A percentile compares a stretch with the other conserved stretches of the same genome.
Evolutionary conservation across 108 stramenopile species (phyloP).

Genomic region (Skeletonema marinoi): DNA sequence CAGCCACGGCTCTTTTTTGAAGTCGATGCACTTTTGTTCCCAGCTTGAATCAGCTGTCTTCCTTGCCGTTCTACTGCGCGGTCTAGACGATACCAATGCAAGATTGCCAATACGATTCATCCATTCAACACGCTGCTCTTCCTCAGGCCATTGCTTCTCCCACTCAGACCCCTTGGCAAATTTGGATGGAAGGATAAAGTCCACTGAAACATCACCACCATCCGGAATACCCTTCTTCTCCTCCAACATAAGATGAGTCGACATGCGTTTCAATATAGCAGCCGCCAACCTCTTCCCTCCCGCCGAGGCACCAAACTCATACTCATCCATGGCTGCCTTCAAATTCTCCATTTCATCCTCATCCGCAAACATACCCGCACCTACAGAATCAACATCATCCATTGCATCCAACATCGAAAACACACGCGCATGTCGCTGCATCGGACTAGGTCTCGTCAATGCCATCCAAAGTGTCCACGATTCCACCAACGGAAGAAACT

Average conservation of each 20-base stretch:
- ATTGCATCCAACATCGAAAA: conserved; percentile 54
- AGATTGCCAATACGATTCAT: conserved; percentile 44
- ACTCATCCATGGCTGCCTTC: conserved; percentile 27
- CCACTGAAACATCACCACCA: background rate
- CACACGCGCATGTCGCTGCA: conserved; percentile 36
- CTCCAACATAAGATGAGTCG: conserved; percentile 38
- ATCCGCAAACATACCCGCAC: background rate
- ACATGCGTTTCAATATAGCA: conserved; percentile 47
- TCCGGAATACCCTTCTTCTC: conserved; percentile 26
- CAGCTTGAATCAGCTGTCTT: conserved; percentile 22
- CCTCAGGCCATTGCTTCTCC: conserved; percentile 30
- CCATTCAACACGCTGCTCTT: conserved; percentile 30
- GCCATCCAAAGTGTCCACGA: conserved; percentile 51
- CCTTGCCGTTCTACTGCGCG: conserved; percentile 6
- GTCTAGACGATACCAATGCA: conserved; percentile 29
- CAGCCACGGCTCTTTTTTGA: conserved; percentile 45
- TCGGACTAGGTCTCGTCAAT: conserved; percentile 43
- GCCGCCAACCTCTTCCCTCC: conserved; percentile 44
- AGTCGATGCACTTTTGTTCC: conserved; percentile 25
- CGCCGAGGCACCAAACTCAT: conserved; percentile 48
- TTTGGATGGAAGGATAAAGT: background rate
- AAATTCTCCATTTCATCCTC: conserved; percentile 9
- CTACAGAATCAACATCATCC: conserved; percentile 34
- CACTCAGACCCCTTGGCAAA: background rate
- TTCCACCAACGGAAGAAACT: conserved; percentile 46